Conservation (phyloP, 2,329 filamentous ascomycete genomes). For the Rhynchosporium secalis region DNA sequence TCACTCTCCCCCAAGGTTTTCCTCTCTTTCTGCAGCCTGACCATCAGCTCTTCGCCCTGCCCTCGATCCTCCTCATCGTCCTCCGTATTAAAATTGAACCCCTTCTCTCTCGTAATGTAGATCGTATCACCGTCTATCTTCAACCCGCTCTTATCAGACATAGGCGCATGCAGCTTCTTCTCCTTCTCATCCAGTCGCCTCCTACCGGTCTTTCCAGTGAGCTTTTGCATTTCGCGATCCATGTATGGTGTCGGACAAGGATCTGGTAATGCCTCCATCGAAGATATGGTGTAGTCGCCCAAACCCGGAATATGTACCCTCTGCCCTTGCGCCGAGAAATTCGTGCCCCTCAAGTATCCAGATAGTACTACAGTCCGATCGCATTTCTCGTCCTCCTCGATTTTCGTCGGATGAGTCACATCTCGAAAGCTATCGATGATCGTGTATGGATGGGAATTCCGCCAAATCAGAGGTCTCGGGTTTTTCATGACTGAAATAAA, state of each 20-base stretch:
- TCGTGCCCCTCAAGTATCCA: slow-evolving; percentile 91
- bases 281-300: slow-evolving; percentile 81
- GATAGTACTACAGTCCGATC: slow-evolving; percentile 90
- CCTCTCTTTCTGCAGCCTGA: slow-evolving; percentile 81
- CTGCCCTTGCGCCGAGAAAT: slow-evolving; percentile 83
- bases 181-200: slow-evolving; percentile 92
- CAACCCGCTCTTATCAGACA: slow-evolving; percentile 95
- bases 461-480: slow-evolving; percentile 91
- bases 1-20: slow-evolving; percentile 80
- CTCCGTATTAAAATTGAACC: slow-evolving; percentile 74
- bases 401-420: slow-evolving; percentile 86
- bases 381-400: slow-evolving; percentile 86
- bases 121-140: slow-evolving; percentile 97
- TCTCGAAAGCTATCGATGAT: slow-evolving; percentile 94
- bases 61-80: slow-evolving; percentile 70
- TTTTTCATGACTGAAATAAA: slow-evolving; percentile 99
- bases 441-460: slow-evolving; percentile 93
- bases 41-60: slow-evolving; percentile 93
- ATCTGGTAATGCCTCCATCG: slow-evolving; percentile 85
- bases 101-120: slow-evolving; percentile 74
- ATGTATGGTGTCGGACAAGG: slow-evolving; percentile 93
- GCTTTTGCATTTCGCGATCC: slow-evolving; percentile 83
- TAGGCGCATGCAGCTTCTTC: slow-evolving; percentile 92
- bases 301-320: slow-evolving; percentile 90
- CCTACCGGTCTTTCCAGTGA: slow-evolving; percentile 76